These are phyloP conservation scores for Protea cynaroides DNA, from an alignment of 164 flowering plant genomes.

Conservation along the genomic window DNA sequence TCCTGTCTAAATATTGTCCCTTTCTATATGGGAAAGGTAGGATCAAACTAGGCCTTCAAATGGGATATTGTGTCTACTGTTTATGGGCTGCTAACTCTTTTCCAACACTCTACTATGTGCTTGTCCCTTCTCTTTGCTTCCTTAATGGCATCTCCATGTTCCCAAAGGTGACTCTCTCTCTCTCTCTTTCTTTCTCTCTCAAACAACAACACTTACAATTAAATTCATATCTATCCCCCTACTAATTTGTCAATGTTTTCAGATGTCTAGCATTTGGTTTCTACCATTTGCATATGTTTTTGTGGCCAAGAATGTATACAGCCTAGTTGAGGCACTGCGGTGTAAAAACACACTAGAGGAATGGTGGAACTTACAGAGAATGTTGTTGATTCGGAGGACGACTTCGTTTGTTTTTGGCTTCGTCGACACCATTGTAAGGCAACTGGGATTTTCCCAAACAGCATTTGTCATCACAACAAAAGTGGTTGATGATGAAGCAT, in stretches of 20 bases:
- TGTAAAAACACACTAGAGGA: constrained; percentile 34
- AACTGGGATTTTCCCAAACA: constrained; percentile 17
- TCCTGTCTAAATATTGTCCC: constrained; percentile 24
- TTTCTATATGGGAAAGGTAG: constrained; percentile 19
- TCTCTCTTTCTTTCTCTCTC: constrained; percentile 9
- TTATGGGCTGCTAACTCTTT: constrained; percentile 27
- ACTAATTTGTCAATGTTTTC: constrained; percentile 3
- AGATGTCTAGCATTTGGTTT: constrained; percentile 67
- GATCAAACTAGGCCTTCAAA: constrained; percentile 22
- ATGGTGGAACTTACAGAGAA: constrained; percentile 32
- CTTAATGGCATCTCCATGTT: constrained; percentile 22
- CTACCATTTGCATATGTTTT: constrained; percentile 57
- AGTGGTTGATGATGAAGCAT: constrained; percentile 24
- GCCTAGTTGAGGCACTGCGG: constrained; percentile 39
- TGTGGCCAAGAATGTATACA: constrained; percentile 18
- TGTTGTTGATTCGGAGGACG: constrained; percentile 18
- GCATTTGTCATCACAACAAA: constrained; percentile 24
- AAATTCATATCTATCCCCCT: not conserved
- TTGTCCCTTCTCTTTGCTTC: constrained; percentile 24
- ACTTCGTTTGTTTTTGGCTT: constrained; percentile 24
- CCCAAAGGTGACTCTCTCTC: constrained; percentile 19
- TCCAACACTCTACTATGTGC: constrained; percentile 19
- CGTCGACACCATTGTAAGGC: constrained; percentile 14
- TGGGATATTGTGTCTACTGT: constrained; percentile 17
- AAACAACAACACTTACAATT: not conserved